A percentile compares a stretch with the other conserved stretches of the same genome.
phyloP scores from a whole-genome alignment of 352 stramenopile genomes.

The Phytophthora sansomeana region DNA sequence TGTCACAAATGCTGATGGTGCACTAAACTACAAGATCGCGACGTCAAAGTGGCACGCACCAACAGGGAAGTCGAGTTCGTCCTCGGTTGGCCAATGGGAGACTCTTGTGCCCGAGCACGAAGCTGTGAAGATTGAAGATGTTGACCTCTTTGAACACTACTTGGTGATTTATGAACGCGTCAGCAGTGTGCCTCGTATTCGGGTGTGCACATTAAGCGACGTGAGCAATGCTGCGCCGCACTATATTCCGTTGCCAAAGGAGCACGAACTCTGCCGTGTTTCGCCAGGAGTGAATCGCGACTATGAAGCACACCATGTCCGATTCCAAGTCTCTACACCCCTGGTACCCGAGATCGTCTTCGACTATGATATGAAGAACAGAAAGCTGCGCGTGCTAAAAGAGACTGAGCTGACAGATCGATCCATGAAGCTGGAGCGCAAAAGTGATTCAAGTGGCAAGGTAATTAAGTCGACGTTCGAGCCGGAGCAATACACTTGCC shows the following conservation, averaged over 20 bases:
- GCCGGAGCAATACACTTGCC: slow-evolving; percentile 48
- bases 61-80: neutral
- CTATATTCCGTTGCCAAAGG: slow-evolving; percentile 63
- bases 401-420: slow-evolving; percentile 50
- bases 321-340: slow-evolving; percentile 79
- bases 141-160: slow-evolving; percentile 85
- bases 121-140: slow-evolving; percentile 89
- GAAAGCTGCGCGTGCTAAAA: slow-evolving; percentile 60
- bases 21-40: slow-evolving; percentile 82
- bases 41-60: slow-evolving; percentile 24
- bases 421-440: slow-evolving; percentile 19
- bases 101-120: slow-evolving; percentile 59
- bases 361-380: slow-evolving; percentile 74
- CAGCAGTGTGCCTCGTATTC: slow-evolving; percentile 73
- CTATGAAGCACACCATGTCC: slow-evolving; percentile 58
- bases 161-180: slow-evolving; percentile 87
- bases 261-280: slow-evolving; percentile 68
- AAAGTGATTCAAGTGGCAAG: neutral
- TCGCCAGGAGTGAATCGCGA: slow-evolving; percentile 86
- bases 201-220: slow-evolving; percentile 50
- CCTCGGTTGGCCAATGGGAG: slow-evolving; percentile 38
- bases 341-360: slow-evolving; percentile 82
- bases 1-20: slow-evolving; percentile 81
- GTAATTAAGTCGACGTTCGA: slow-evolving; percentile 28
- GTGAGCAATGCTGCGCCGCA: slow-evolving; percentile 25